phyloP scores from a whole-genome alignment of 108 stramenopile species.

The Cyclotella cryptica region DNA sequence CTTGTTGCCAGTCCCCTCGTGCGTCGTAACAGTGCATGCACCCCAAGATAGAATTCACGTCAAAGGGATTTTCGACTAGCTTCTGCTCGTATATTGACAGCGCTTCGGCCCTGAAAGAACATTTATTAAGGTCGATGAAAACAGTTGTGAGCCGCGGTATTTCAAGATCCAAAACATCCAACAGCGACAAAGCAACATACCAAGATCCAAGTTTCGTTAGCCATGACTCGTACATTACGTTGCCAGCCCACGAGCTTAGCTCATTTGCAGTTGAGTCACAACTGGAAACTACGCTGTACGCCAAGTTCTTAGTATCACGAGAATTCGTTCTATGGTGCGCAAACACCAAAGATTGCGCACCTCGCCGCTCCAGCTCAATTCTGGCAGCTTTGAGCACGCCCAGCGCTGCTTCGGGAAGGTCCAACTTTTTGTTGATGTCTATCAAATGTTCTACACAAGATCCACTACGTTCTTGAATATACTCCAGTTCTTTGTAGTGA shows the following conservation, averaged over 20 bases:
- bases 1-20: conserved; percentile 92
- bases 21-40: conserved; percentile 97
- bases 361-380: conserved; percentile 61
- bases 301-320: conserved; percentile 50
- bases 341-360: conserved; percentile 20
- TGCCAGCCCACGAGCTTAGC: conserved; percentile 52
- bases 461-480: conserved; percentile 57
- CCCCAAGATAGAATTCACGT: conserved; percentile 89
- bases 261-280: conserved; percentile 44
- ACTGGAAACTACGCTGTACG: conserved; percentile 76
- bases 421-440: conserved; percentile 96
- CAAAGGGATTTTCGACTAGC: conserved; percentile 70
- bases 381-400: conserved; percentile 95
- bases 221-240: conserved; percentile 89
- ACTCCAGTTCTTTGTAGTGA: conserved; percentile 96
- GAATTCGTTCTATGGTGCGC: conserved; percentile 40
- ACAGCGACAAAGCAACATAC: not conserved
- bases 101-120: conserved; percentile 80
- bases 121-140: too few species aligned
- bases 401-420: conserved; percentile 95
- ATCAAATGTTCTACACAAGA: conserved; percentile 94
- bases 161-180: not conserved
- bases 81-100: conserved; percentile 87
- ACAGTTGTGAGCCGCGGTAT: not conserved
- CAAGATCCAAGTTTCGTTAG: conserved; percentile 97